phyloP scores from a whole-genome alignment of 768 basidiomycete genomes.

The Tulasnella sp. region DNA sequence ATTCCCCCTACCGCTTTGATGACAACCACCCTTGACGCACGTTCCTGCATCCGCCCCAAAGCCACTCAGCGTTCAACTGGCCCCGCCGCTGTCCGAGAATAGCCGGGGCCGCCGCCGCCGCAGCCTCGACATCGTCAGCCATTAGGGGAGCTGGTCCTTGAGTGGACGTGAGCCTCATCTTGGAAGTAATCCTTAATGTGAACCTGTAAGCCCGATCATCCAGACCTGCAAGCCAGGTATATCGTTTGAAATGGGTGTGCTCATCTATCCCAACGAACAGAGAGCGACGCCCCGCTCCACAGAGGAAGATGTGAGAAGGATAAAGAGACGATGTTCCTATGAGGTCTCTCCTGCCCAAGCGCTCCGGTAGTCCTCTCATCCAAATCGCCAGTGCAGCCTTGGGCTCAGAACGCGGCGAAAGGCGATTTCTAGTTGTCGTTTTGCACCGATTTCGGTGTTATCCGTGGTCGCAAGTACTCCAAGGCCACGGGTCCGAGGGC shows the following conservation, averaged over 20 bases:
- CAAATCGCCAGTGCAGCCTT: constrained; percentile 4
- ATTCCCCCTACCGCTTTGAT: constrained; percentile 4
- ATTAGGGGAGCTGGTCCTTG: not conserved
- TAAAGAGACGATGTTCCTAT: not conserved
- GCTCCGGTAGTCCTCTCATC: constrained; percentile 2
- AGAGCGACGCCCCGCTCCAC: too few species aligned
- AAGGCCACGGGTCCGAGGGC: not conserved
- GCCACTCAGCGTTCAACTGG: not conserved
- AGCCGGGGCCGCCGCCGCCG: not conserved
- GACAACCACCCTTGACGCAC: not conserved
- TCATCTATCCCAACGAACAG: too few species aligned
- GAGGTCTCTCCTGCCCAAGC: not conserved
- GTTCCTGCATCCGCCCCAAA: constrained; percentile 5
- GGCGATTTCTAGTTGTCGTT: not conserved
- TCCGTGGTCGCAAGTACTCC: not conserved
- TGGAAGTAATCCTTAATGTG: too few species aligned
- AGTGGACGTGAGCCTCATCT: not conserved
- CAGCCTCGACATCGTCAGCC: constrained; percentile 1
- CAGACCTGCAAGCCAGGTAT: too few species aligned
- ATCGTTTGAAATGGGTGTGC: too few species aligned
- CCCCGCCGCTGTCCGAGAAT: constrained; percentile 1
- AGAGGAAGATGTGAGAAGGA: too few species aligned
- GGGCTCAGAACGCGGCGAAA: not conserved
- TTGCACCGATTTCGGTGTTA: not conserved
- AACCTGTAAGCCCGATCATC: too few species aligned